Base-by-base conservation (phyloP, 1,284 basidiomycete genomes). In the Fomitopsis palustris region DNA sequence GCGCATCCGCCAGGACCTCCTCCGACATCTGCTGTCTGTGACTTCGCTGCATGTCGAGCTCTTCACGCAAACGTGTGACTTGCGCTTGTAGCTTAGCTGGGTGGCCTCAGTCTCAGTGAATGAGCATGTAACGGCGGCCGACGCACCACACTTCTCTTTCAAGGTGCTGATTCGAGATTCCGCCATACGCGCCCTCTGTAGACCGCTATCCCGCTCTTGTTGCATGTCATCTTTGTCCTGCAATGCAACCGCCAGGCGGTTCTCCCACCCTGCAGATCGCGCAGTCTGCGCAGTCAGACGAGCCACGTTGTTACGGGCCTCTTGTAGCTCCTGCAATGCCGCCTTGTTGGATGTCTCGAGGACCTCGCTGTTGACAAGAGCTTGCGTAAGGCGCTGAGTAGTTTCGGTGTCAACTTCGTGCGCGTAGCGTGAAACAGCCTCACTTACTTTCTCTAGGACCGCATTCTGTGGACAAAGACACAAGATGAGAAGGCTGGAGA, bases 211-310 rank as follows among this genome's bases (percentile, higher is more conserved):
- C 25, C 90, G 80, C 69, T 95, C 91, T 71, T 96, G 93, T 60
- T 86, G 85, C 67, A 92, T 80, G 69, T 98, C 95, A 53, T 97
- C 93, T 65, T 85, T 84, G 72, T 95, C 92, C 66, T 85, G 84
- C 53, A 83, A 73, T 19, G 80, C 80, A 21, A 78, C 72, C 17
- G 81, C 80, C n/a, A 95, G 69, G 19, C 85, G 83, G 23, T 79
- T 78, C 65, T 93, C 90, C 79, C 85, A 83, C 9, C 88, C 89
- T 10, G 86, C 76, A 2, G 87, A 83, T 52, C 87, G 85, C 35
- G 86, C 87, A 60, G 89, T 81, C 64, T 87, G 85, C 9, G 84
- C 80, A 27, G 83, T 85, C 58, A 95, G 73, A 43, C 87, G 84
- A n/a, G 83, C 81, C 55, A 93, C 81, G 39, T 84, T 81, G 23